Base-by-base conservation (phyloP, 768 basidiomycete species). In the Pisolithus microcarpus region DNA sequence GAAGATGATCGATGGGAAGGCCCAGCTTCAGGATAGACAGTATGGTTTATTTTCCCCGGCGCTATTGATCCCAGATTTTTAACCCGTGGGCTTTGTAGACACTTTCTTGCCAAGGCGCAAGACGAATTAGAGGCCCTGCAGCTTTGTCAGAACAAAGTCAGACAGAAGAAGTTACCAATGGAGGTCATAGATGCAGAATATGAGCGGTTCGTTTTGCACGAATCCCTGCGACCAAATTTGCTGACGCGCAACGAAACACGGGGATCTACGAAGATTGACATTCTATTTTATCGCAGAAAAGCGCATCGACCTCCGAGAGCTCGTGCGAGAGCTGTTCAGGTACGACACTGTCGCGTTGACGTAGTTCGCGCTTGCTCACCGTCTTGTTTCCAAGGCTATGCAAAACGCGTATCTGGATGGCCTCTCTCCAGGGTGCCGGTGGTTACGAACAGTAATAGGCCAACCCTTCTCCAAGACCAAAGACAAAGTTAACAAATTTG, bases 281-380 rank as follows among this genome's bases (percentile, higher is more conserved):
- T 97, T 97, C 74, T 98, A 98, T 72, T 99, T 96, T 66, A 75
- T 94, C 52, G 92, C 95, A 49, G 93, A 96, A 59, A 92, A 91
- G 69, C 75, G 95, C 58, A 94, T 98, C 61, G 89, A 92, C 68
- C 95, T 98, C 72, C 81, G 95, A 60, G 95, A 98, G 69, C 81
- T 97, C 56, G 94, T 97, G 37, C 82, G 91, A 63, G 93, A 96
- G n/a, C 7, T 4, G 21, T 23, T 4, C 21, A 23, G 1, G 21
- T 4, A 23, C 21, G 21, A 23, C 21, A 23, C 21, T 4, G 21
- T 23, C 21, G 21, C 21, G 21, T 23, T 23, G 21, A 4, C 21
- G 21, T 23, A 23, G 21, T 23, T 23, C 21, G 21, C 21, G 21
- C 21, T 23, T 23, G 21, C n/a, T 23, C 21, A 2, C 21, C 4